Evolutionary conservation across 1,284 basidiomycete genomes (phyloP).

Genomic region (Mrakiaceae sp.): DNA sequence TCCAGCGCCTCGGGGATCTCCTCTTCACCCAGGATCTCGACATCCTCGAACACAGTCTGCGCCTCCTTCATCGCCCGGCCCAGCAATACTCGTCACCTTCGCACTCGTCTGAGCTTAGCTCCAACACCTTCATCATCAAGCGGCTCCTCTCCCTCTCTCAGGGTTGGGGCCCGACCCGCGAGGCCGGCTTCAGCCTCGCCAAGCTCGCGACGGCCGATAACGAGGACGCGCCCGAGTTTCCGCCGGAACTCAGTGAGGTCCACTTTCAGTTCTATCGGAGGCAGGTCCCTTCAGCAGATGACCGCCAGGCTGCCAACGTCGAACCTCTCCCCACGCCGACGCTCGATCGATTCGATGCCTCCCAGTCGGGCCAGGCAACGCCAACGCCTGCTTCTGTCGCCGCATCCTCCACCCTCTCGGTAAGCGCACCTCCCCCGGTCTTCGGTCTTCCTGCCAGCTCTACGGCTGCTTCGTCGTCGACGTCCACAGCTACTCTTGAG

Average conservation of each 20-base stretch:
- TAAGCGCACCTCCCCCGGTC: not conserved
- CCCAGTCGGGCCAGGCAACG: slow-evolving; percentile 10
- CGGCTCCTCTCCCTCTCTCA: slow-evolving; percentile 33
- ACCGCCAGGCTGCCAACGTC: too few relatives aligned
- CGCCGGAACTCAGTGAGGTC: slow-evolving; percentile 30
- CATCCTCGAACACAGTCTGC: slow-evolving; percentile 70
- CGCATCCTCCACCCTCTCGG: slow-evolving; percentile 1
- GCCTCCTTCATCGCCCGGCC: slow-evolving; percentile 78
- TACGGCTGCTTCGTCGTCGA: not conserved
- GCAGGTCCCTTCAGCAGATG: not conserved
- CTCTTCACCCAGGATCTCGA: slow-evolving; percentile 82
- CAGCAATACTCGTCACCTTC: slow-evolving; percentile 81
- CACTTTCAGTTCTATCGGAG: slow-evolving; percentile 38
- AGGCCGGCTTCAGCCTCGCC: slow-evolving; percentile 35
- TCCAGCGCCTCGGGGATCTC: slow-evolving; percentile 75
- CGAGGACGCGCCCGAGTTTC: slow-evolving; percentile 24
- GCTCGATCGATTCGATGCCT: too few relatives aligned
- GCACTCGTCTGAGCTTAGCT: slow-evolving; percentile 57
- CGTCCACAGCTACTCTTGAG: slow-evolving; percentile 14
- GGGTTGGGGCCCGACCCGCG: slow-evolving; percentile 24
- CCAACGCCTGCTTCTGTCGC: not conserved
- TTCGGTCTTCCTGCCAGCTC: not conserved
- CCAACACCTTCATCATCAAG: slow-evolving; percentile 26
- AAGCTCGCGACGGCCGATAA: slow-evolving; percentile 28
- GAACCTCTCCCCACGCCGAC: too few relatives aligned